Evolutionary conservation across 2,329 filamentous ascomycete species (phyloP).

Genomic region (Chrysoporthe cubensis): DNA sequence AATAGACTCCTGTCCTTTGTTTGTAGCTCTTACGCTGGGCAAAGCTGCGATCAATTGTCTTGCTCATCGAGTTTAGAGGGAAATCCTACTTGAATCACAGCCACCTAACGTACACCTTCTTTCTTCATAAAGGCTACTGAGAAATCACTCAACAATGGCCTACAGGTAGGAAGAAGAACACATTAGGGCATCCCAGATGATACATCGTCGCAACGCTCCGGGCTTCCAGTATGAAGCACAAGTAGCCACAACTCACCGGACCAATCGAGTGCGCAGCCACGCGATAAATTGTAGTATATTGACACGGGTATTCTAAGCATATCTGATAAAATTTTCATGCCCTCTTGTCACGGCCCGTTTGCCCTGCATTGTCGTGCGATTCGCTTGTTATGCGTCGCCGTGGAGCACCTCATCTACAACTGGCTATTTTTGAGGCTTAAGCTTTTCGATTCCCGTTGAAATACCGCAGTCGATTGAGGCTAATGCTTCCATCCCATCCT

Average conservation of each 20-base stretch:
- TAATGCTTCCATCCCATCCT: neutral
- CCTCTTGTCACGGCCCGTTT: neutral
- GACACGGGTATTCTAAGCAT: neutral
- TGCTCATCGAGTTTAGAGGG: no score
- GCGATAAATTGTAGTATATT: neutral
- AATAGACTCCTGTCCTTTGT: neutral
- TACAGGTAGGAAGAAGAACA: no score
- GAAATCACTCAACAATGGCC: no score
- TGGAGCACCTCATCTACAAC: slow-evolving; percentile 10
- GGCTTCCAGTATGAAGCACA: no score
- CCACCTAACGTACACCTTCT: no score
- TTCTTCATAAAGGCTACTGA: no score
- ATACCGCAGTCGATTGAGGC: neutral
- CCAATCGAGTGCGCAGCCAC: no score
- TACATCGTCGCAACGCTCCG: no score
- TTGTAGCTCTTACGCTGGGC: neutral
- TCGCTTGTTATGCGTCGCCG: neutral
- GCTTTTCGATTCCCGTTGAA: neutral
- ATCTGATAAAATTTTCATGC: neutral
- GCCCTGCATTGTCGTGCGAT: neutral
- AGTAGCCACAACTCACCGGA: no score
- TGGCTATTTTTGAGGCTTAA: neutral
- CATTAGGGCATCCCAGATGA: no score
- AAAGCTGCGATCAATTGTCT: neutral
- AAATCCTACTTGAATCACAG: no score